phyloP scores from a whole-genome alignment of 345 rosid genomes.

The Mallotus nudiflorus region DNA sequence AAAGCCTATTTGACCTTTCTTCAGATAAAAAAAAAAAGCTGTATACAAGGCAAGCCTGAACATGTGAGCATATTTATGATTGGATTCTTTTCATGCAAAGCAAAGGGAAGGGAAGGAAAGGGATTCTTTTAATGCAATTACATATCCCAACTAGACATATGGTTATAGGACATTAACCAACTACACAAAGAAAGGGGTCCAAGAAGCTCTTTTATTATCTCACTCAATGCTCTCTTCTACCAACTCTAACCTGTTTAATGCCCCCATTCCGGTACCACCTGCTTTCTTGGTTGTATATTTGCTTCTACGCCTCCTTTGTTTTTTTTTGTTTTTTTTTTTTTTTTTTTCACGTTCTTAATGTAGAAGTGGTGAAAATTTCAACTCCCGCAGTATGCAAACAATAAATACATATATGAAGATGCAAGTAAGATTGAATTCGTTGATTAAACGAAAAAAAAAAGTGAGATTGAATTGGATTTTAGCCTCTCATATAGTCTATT shows the following conservation, averaged over 20 bases:
- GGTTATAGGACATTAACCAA: neutral
- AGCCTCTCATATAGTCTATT: neutral
- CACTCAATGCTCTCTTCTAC: constrained; percentile 35
- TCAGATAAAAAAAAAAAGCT: too few species aligned
- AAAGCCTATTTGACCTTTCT: too few species aligned
- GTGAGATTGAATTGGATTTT: neutral
- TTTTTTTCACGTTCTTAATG: too few species aligned
- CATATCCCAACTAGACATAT: too few species aligned
- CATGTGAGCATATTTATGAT: neutral
- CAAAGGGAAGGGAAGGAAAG: neutral
- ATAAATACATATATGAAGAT: neutral
- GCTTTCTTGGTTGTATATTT: neutral
- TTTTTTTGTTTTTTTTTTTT: too few species aligned
- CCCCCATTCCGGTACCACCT: constrained; percentile 26
- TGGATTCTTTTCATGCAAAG: too few species aligned
- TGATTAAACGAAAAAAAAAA: too few species aligned
- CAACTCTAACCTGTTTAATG: constrained; percentile 22
- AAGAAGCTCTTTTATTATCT: constrained; percentile 13
- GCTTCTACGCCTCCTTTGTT: neutral
- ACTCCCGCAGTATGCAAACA: neutral
- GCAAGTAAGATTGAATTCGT: too few species aligned
- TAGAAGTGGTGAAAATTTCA: neutral
- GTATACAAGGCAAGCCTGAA: too few species aligned
- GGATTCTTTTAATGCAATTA: too few species aligned
- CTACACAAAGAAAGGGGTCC: neutral